Evolutionary conservation across 352 stramenopile genomes (phyloP).

Genomic region (Globisporangium solare): DNA sequence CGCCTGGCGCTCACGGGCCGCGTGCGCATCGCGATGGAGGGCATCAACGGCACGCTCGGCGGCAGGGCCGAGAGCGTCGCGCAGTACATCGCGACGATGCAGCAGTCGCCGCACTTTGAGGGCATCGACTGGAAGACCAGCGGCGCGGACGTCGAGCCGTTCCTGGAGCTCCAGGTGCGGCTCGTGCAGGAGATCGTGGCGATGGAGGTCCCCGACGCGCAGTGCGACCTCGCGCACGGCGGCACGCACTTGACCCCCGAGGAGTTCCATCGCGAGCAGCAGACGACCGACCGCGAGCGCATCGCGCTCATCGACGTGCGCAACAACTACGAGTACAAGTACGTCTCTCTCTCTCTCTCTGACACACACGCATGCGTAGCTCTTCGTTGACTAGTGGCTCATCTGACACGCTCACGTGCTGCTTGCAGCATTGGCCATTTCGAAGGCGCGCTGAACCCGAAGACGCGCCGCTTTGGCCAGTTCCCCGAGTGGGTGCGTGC

Average conservation of each 20-base stretch:
- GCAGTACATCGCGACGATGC: constrained; percentile 62
- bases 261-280: constrained; percentile 52
- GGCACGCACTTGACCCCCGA: constrained; percentile 57
- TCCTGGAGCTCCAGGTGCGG: constrained; percentile 67
- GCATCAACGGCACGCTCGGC: constrained; percentile 84
- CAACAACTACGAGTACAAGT: constrained; percentile 82
- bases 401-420: background rate
- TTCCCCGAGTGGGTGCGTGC: constrained; percentile 67
- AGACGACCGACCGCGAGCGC: constrained; percentile 13
- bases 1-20: constrained; percentile 58
- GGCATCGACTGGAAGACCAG: constrained; percentile 87
- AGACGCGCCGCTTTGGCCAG: constrained; percentile 74
- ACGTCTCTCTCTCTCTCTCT: constrained; percentile 9
- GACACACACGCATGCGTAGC: background rate
- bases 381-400: background rate
- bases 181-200: constrained; percentile 70
- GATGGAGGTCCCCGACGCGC: constrained; percentile 53
- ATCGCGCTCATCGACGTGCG: constrained; percentile 68
- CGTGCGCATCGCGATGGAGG: constrained; percentile 75
- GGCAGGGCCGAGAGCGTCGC: constrained; percentile 35
- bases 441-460: constrained; percentile 63
- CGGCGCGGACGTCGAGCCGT: constrained; percentile 35
- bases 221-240: constrained; percentile 38
- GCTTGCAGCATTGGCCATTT: constrained; percentile 65
- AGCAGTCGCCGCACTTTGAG: constrained; percentile 20